Base-by-base conservation (phyloP, 108 stramenopile genomes). In the Stephanodiscus minutulus region DNA sequence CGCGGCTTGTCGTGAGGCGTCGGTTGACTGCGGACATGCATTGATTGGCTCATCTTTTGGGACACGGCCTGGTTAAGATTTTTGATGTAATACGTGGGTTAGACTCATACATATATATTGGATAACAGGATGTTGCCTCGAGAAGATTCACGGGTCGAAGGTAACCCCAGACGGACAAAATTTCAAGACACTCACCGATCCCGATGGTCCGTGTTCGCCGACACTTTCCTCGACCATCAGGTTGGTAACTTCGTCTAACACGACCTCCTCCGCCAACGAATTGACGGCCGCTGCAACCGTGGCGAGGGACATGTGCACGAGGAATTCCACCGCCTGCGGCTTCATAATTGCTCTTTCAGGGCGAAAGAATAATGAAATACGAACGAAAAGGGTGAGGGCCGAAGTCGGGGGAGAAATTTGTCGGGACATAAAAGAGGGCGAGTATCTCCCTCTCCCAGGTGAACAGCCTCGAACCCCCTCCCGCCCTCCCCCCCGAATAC, bases 241-340 rank as follows among this genome's bases (percentile, higher is more conserved):
- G 55, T 64, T 24, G 69, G 76, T 55, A 35, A 39, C n/a, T 71
- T 76, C 79, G 6, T 83, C 82, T 9, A 88, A 73, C 73, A 90
- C 77, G 29, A 86, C 85, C 28, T 90, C 91, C 55, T 86, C 85
- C 7, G 83, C 85, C 49, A 91, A 49, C 17, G 79, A 62, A 73
- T 91, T 94, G 17, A 91, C 93, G 15, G 86, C 74, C 0, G 89
- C 88, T 6, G 85, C 87, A 9, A 88, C 93, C 2, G 89, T 91
- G 17, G 86, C 85, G 55, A 94, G 66, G 10, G 86, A 81, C 87
- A 91, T 90, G 69, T 94, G 93, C 9, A 94, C 86, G 48, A 94
- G 70, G 63, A 94, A 94, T 73, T 94, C 93, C 41, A 94, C 88
- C 1, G 93, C 88, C 43, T 85, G 65, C 21, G 93, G 88, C 69